Percentiles rank a stretch among this genome's conserved stretches.
phyloP scores from a whole-genome alignment of 192 early-diverging fungal species.

The Tieghemiomyces parasiticus region DNA sequence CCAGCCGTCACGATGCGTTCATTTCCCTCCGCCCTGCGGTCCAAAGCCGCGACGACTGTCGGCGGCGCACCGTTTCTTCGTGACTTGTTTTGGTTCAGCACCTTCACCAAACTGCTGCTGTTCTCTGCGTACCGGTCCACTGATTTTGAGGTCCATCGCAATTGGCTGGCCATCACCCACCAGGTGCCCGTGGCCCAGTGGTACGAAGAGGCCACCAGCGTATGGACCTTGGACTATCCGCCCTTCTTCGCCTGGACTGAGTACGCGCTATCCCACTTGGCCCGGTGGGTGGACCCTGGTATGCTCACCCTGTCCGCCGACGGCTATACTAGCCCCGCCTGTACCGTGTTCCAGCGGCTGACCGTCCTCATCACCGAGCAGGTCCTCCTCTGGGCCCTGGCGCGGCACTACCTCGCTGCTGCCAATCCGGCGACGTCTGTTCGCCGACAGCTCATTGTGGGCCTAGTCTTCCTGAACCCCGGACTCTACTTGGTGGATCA shows the following conservation, averaged over 20 bases:
- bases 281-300: conserved; percentile 39
- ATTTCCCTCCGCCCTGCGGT: no score
- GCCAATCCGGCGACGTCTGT: no score
- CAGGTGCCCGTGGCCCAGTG: conserved; percentile 63
- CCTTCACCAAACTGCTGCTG: conserved; percentile 43
- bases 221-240: conserved; percentile 95
- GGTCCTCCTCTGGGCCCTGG: conserved; percentile 27
- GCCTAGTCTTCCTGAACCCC: conserved; percentile 50
- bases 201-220: conserved; percentile 75
- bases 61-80: background rate
- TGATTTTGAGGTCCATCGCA: conserved; percentile 98
- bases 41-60: background rate
- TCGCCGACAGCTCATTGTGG: no score
- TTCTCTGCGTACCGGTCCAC: conserved; percentile 77
- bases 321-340: conserved; percentile 41
- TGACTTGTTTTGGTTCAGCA: conserved; percentile 11
- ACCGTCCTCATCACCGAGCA: conserved; percentile 72
- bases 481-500: conserved; percentile 80
- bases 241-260: conserved; percentile 99
- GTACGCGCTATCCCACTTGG: conserved; percentile 41
- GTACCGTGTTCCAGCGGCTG: conserved; percentile 72
- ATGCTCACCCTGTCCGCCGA: conserved; percentile 65
- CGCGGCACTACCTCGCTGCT: no score
- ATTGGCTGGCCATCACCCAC: conserved; percentile 91
- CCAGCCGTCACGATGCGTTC: no score